These are phyloP conservation scores for Kwoniella shivajii DNA, from an alignment of 1,284 basidiomycete genomes.

Conservation along the genomic window DNA sequence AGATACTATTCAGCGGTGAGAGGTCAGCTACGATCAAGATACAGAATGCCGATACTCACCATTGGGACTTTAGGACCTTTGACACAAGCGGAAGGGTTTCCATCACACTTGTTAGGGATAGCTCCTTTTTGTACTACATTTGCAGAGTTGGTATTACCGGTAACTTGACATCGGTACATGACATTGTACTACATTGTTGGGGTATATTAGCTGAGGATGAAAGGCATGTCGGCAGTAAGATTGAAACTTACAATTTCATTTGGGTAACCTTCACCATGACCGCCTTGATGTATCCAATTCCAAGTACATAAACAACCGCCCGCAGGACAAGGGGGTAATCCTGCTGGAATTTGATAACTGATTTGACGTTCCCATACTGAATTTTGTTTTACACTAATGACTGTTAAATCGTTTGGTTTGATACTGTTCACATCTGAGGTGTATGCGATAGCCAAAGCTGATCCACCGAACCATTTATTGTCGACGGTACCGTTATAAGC, in stretches of 20 bases:
- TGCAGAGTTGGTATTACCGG: constrained; percentile 55
- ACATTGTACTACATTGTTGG: constrained; percentile 65
- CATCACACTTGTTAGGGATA: constrained; percentile 40
- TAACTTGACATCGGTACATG: constrained; percentile 70
- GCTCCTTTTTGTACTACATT: constrained; percentile 59
- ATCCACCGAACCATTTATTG: constrained; percentile 64
- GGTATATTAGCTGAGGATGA: too few species aligned
- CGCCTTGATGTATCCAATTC: constrained; percentile 65
- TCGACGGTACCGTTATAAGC: constrained; percentile 57
- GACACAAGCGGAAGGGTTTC: constrained; percentile 38
- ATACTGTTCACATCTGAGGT: constrained; percentile 61
- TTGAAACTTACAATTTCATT: constrained; percentile 19
- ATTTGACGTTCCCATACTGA: constrained; percentile 68
- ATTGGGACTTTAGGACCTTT: constrained; percentile 38
- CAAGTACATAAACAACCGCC: constrained; percentile 66
- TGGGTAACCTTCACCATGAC: constrained; percentile 24
- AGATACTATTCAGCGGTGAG: constrained; percentile 49
- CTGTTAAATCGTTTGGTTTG: constrained; percentile 65
- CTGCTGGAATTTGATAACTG: constrained; percentile 64
- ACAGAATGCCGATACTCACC: constrained; percentile 59
- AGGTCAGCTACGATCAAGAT: constrained; percentile 60
- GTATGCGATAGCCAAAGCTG: constrained; percentile 71
- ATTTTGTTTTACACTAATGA: constrained; percentile 73
- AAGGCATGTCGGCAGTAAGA: not conserved
- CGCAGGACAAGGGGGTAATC: constrained; percentile 68